Evolutionary conservation across 163 green algal species (phyloP).

Genomic region (Prototheca wickerhamii): DNA sequence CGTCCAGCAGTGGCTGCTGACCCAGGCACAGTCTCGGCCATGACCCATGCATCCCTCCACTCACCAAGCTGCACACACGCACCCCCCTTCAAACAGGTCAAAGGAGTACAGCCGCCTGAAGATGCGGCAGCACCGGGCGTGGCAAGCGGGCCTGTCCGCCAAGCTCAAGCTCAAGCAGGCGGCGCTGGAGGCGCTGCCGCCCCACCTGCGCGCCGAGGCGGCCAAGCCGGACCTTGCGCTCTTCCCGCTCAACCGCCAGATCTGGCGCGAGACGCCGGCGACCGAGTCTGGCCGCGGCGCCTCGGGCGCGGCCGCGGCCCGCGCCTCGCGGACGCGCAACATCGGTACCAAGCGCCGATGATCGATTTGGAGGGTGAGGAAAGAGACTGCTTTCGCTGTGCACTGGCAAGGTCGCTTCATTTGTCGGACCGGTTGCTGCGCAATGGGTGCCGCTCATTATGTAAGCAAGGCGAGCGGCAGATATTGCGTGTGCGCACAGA

Average conservation of each 20-base stretch:
- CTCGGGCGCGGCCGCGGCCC: not conserved
- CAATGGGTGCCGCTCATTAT: no score
- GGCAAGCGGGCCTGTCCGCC: slow-evolving; percentile 31
- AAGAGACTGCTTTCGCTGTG: no score
- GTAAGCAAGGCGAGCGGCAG: no score
- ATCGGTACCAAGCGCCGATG: slow-evolving; percentile 28
- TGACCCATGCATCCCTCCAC: no score
- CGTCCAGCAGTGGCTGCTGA: no score
- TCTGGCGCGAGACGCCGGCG: slow-evolving; percentile 33
- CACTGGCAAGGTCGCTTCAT: no score
- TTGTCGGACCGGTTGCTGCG: no score
- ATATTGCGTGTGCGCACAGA: no score
- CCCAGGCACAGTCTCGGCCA: no score
- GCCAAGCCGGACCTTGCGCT: not conserved
- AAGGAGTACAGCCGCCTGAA: slow-evolving; percentile 35
- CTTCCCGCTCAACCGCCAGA: slow-evolving; percentile 28
- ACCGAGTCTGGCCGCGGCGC: slow-evolving; percentile 13
- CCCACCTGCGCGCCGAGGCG: slow-evolving; percentile 8
- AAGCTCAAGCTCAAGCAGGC: slow-evolving; percentile 45
- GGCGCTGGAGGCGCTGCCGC: slow-evolving; percentile 31
- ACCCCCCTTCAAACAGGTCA: slow-evolving; percentile 7
- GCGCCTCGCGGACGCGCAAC: not conserved
- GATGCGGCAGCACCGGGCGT: slow-evolving; percentile 38
- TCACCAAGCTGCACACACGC: no score
- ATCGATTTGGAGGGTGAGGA: not conserved